These are phyloP conservation scores for Capsaspora owczarzaki DNA, from an alignment of 78 protist genomes.

Conservation along the genomic window DNA sequence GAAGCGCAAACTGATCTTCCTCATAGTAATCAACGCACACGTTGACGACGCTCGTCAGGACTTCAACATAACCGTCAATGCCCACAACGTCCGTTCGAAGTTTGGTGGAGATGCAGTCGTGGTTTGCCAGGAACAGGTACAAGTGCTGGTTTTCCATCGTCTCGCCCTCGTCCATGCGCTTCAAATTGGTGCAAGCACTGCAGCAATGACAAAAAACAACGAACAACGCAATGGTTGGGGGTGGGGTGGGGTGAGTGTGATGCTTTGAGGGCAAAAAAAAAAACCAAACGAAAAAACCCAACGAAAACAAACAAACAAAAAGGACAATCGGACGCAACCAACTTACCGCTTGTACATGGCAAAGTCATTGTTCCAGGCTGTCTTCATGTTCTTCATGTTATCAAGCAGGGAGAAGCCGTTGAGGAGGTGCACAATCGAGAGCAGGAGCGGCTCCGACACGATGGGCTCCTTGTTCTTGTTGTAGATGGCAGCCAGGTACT, in stretches of 20 bases:
- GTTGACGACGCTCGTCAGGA: background rate
- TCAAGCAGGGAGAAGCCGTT: constrained; percentile 64
- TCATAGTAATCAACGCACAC: constrained; percentile 35
- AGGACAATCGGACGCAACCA: background rate
- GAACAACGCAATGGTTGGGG: no score
- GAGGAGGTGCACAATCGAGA: constrained; percentile 26
- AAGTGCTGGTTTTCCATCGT: constrained; percentile 58
- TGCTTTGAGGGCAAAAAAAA: background rate
- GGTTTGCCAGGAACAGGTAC: constrained; percentile 60
- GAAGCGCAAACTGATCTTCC: constrained; percentile 34
- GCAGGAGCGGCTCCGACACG: constrained; percentile 38
- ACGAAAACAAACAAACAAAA: constrained; percentile 2
- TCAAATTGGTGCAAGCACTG: no score
- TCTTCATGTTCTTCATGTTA: constrained; percentile 74
- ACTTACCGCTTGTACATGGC: constrained; percentile 68
- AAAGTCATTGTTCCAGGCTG: constrained; percentile 79
- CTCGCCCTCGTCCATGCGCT: constrained; percentile 38
- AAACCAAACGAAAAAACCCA: background rate
- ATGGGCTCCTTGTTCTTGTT: constrained; percentile 37
- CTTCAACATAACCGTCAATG: constrained; percentile 13
- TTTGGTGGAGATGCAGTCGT: constrained; percentile 39
- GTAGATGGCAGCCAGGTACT: constrained; percentile 20
- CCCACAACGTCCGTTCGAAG: constrained; percentile 33
- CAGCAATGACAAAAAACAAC: no score
- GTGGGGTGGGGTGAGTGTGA: background rate